Evolutionary conservation across 192 early-diverging fungal genomes (phyloP).

Genomic region (Coemansia sp.): DNA sequence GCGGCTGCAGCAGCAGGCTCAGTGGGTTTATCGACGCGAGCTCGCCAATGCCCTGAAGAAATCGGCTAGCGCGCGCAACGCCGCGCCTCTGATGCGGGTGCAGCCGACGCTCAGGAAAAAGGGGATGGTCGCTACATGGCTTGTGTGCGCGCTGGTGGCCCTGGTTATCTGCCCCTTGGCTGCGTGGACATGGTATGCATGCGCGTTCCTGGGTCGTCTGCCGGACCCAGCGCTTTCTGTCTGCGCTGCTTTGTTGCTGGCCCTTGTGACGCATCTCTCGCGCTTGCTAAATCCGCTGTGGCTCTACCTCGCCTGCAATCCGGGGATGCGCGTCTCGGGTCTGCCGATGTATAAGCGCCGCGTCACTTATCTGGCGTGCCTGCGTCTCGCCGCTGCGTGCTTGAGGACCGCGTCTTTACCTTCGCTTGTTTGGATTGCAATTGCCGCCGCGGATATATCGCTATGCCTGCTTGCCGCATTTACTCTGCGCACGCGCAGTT

Average conservation of each 20-base stretch:
- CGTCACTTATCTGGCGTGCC: conserved; percentile 11
- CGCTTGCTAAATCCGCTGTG: conserved; percentile 44
- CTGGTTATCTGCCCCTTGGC: conserved; percentile 15
- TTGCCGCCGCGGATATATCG: conserved; percentile 20
- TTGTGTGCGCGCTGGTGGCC: conserved; percentile 13
- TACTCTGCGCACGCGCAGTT: conserved; percentile 11
- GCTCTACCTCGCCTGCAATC: conserved; percentile 29
- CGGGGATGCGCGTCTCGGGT: conserved; percentile 28
- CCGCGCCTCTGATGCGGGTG: conserved; percentile 9
- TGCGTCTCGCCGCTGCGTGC: conserved; percentile 14
- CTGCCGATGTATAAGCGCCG: conserved; percentile 31
- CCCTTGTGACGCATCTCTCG: conserved; percentile 14
- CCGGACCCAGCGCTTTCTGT: background rate
- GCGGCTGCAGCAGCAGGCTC: conserved; percentile 34
- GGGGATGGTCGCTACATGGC: conserved; percentile 26
- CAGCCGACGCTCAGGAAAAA: conserved; percentile 37
- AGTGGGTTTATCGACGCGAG: conserved; percentile 32
- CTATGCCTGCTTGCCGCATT: conserved; percentile 13
- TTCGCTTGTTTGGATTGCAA: conserved; percentile 1
- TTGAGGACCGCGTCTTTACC: background rate
- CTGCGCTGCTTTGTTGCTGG: conserved; percentile 9
- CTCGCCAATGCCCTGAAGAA: conserved; percentile 31
- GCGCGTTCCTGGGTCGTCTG: background rate
- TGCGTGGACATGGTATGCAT: conserved; percentile 15
- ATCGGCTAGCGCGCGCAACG: conserved; percentile 16